Evolutionary conservation across 441 rosid genomes (phyloP).

Genomic region (Cnidoscolus chayamansa): DNA sequence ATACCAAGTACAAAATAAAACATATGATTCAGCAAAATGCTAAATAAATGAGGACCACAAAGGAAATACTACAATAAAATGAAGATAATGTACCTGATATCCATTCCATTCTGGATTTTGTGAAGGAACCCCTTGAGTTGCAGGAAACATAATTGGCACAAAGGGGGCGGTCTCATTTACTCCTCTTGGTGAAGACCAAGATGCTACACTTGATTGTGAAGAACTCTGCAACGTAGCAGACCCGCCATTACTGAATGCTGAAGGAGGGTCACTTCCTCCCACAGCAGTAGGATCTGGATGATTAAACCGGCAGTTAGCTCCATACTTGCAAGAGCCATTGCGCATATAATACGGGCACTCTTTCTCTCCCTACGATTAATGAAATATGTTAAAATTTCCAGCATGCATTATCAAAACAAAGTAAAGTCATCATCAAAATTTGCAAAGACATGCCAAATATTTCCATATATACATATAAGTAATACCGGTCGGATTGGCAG

Average conservation of each 20-base stretch:
- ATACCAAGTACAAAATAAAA: background rate
- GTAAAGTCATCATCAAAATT: background rate
- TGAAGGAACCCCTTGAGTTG: conserved; percentile 51
- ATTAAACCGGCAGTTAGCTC: conserved; percentile 71
- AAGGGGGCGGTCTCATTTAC: conserved; percentile 48
- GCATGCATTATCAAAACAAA: conserved; percentile 3
- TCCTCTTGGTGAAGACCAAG: conserved; percentile 72
- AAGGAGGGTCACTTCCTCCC: conserved; percentile 47
- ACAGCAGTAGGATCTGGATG: conserved; percentile 84
- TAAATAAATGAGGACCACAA: background rate
- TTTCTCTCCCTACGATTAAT: conserved; percentile 57
- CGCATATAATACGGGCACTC: conserved; percentile 96
- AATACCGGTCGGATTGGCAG: conserved; percentile 78
- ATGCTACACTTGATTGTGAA: conserved; percentile 43
- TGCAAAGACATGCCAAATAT: background rate
- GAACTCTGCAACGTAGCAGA: conserved; percentile 45
- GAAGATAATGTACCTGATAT: conserved; percentile 54
- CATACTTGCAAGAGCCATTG: conserved; percentile 89
- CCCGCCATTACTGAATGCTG: conserved; percentile 52
- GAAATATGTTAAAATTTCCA: conserved; percentile 14
- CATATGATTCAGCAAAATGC: background rate
- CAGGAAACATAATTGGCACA: conserved; percentile 58
- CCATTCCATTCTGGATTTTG: conserved; percentile 73
- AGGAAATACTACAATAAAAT: background rate
- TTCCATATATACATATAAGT: background rate